phyloP scores from a whole-genome alignment of 2,329 filamentous ascomycete species.

The Cadophora luteo-olivacea region DNA sequence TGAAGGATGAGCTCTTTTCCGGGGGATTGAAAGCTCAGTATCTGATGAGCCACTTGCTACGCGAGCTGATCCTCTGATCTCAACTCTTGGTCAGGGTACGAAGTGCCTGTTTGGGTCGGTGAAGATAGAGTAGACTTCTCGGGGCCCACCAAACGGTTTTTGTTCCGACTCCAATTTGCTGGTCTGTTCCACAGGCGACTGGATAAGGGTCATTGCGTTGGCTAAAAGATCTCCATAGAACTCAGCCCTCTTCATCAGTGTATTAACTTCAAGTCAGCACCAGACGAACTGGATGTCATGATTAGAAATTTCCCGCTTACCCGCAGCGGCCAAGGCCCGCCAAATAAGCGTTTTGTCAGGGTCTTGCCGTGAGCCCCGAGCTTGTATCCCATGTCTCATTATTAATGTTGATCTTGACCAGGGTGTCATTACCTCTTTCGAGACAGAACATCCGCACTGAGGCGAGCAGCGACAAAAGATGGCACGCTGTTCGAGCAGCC shows the following conservation, averaged over 20 bases:
- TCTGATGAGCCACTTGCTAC: no score
- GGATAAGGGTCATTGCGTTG: background rate
- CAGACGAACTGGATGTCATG: background rate
- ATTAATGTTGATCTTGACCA: background rate
- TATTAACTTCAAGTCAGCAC: background rate
- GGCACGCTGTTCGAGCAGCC: background rate
- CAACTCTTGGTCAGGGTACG: background rate
- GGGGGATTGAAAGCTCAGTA: no score
- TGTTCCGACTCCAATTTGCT: background rate
- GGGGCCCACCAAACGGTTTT: background rate
- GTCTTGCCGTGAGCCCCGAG: background rate
- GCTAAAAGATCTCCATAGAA: background rate
- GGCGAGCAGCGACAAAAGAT: background rate
- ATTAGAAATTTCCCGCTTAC: background rate
- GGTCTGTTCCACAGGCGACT: background rate
- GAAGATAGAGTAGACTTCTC: background rate
- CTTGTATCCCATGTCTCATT: background rate
- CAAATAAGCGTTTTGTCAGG: background rate
- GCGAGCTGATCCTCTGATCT: background rate
- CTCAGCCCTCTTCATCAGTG: background rate
- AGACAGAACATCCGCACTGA: background rate
- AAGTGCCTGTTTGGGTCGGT: background rate
- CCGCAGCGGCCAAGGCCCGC: background rate
- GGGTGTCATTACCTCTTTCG: background rate
- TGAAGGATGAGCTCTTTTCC: no score